These are phyloP conservation scores for Sclerotinia borealis DNA, from an alignment of 2,329 filamentous ascomycete genomes.

Conservation along the genomic window DNA sequence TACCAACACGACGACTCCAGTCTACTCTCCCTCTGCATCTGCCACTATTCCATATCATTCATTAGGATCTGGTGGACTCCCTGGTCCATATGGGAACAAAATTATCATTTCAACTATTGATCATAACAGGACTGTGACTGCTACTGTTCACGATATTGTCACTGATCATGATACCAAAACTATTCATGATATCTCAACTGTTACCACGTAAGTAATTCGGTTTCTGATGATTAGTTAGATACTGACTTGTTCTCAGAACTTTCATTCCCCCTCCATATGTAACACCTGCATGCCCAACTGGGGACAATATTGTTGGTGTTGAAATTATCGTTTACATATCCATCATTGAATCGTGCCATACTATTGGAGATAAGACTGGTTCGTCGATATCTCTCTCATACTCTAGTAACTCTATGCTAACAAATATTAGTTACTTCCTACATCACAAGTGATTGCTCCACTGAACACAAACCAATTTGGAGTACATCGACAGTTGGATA, in stretches of 20 bases:
- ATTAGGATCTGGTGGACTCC: neutral
- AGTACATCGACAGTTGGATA: conserved; percentile 14
- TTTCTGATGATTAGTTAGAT: neutral
- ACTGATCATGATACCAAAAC: conserved; percentile 8
- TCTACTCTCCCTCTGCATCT: conserved; percentile 10
- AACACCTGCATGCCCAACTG: conserved; percentile 16
- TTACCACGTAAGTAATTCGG: conserved; percentile 7
- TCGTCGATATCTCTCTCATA: neutral
- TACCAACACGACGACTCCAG: conserved; percentile 6
- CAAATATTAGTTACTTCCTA: conserved; percentile 14
- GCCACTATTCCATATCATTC: neutral
- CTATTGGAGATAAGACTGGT: conserved; percentile 11
- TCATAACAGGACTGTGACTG: conserved; percentile 2
- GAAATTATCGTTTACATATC: conserved; percentile 32
- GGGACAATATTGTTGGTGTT: conserved; percentile 27
- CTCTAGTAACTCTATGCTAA: neutral
- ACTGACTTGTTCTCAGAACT: conserved; percentile 9
- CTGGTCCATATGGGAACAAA: conserved; percentile 13
- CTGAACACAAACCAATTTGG: conserved; percentile 16
- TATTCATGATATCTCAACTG: conserved; percentile 6
- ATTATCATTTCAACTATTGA: conserved; percentile 14
- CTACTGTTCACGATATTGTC: conserved; percentile 1
- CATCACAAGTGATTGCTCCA: conserved; percentile 14
- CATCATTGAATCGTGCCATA: conserved; percentile 29
- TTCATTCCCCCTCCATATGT: conserved; percentile 18